Evolutionary conservation across 495 filamentous ascomycete genomes (phyloP).

Genomic region (Thermothielavioides terrestris): DNA sequence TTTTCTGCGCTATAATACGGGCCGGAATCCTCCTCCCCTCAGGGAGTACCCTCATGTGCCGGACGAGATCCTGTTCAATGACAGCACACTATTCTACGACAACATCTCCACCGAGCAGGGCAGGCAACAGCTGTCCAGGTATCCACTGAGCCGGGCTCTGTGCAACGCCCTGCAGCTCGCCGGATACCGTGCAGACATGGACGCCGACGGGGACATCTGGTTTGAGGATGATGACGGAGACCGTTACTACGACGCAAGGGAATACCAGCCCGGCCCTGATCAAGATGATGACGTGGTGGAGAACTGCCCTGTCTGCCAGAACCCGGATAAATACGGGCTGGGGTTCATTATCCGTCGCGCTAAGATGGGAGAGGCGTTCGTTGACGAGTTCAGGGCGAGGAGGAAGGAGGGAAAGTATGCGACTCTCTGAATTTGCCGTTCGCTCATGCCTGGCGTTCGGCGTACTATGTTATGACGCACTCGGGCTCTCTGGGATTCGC

Average conservation of each 20-base stretch:
- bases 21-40: too few species aligned
- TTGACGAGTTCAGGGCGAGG: constrained; percentile 3
- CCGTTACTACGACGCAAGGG: constrained; percentile 8
- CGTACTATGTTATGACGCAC: too few species aligned
- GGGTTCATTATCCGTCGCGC: neutral
- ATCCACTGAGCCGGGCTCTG: neutral
- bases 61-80: neutral
- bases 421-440: too few species aligned
- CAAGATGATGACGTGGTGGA: neutral
- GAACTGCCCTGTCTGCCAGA: constrained; percentile 6
- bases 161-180: constrained; percentile 10
- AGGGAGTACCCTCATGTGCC: too few species aligned
- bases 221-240: constrained; percentile 7
- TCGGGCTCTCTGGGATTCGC: too few species aligned
- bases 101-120: neutral
- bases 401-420: neutral
- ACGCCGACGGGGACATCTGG: constrained; percentile 10
- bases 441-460: too few species aligned
- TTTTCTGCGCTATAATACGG: too few species aligned
- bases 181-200: constrained; percentile 11
- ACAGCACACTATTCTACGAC: neutral
- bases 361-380: neutral
- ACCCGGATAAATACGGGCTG: constrained; percentile 3
- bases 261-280: neutral
- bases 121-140: constrained; percentile 3